Conservation (phyloP, 1,284 basidiomycete species). For the Lentinula novae-zelandiae region DNA sequence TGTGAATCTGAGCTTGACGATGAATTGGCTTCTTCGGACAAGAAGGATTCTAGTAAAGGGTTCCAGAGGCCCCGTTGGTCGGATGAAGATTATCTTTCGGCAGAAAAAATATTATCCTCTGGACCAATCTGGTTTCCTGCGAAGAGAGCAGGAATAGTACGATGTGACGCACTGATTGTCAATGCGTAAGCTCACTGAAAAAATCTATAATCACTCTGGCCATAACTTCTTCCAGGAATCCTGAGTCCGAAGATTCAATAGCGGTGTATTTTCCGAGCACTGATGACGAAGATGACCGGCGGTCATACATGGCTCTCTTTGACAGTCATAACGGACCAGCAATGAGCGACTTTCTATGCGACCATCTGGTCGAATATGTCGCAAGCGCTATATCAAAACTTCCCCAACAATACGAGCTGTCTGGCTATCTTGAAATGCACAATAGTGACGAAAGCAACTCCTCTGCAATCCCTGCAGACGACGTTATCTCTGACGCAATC, state of each 20-base stretch:
- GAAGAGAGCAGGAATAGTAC: constrained; percentile 2
- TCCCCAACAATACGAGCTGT: constrained; percentile 10
- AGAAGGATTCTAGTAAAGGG: background rate
- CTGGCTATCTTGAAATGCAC: background rate
- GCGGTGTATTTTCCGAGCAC: constrained; percentile 8
- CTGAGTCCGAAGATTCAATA: constrained; percentile 13
- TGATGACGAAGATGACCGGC: background rate
- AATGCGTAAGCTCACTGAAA: constrained; percentile 3
- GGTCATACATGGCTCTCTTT: constrained; percentile 11
- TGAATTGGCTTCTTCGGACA: background rate
- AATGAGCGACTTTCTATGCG: constrained; percentile 11
- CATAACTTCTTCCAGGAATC: constrained; percentile 3
- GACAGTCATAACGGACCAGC: constrained; percentile 15
- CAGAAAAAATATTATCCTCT: constrained; percentile 6
- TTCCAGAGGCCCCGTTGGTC: constrained; percentile 12
- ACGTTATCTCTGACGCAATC: constrained; percentile 8
- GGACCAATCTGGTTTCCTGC: constrained; percentile 12
- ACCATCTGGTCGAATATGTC: constrained; percentile 10
- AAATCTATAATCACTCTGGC: background rate
- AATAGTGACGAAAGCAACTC: background rate
- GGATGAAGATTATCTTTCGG: constrained; percentile 7
- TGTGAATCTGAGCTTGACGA: constrained; percentile 5
- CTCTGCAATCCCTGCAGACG: background rate
- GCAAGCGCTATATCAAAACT: constrained; percentile 10
- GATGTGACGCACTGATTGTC: constrained; percentile 14